Evolutionary conservation across 495 filamentous ascomycete genomes (phyloP).

Genomic region (Hypoxylon lienhwacheense): DNA sequence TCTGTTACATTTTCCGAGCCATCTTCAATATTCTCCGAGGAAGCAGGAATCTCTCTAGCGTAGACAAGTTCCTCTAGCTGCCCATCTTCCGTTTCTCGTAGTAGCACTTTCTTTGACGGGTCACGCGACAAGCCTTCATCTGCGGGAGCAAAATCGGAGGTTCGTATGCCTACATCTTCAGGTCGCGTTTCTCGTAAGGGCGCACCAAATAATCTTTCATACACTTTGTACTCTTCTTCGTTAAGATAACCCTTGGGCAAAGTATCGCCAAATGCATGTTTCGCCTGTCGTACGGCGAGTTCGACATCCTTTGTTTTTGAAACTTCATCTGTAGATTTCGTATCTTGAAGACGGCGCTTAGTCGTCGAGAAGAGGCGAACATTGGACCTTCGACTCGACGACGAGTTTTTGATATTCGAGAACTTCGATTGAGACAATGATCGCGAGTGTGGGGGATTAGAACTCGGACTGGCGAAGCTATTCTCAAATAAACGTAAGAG

Average conservation of each 20-base stretch:
- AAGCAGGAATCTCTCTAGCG: slow-evolving; percentile 23
- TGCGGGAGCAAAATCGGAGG: slow-evolving; percentile 27
- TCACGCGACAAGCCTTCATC: slow-evolving; percentile 29
- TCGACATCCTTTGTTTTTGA: slow-evolving; percentile 52
- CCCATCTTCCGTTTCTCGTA: slow-evolving; percentile 63
- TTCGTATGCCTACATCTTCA: slow-evolving; percentile 59
- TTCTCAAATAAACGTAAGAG: slow-evolving; percentile 50
- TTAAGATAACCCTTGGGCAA: slow-evolving; percentile 74
- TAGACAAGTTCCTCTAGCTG: slow-evolving; percentile 63
- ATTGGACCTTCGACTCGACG: slow-evolving; percentile 20
- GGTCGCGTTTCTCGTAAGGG: slow-evolving; percentile 58
- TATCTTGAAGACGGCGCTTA: slow-evolving; percentile 31
- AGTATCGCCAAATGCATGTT: slow-evolving; percentile 73
- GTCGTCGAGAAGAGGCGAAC: slow-evolving; percentile 47
- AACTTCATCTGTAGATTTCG: slow-evolving; percentile 6
- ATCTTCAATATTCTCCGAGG: too few relatives aligned
- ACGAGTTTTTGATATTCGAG: slow-evolving; percentile 21
- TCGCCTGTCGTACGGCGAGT: slow-evolving; percentile 65
- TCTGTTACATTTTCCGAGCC: slow-evolving; percentile 19
- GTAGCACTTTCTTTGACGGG: slow-evolving; percentile 34
- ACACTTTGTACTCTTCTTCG: slow-evolving; percentile 69
- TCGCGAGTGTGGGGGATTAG: slow-evolving; percentile 18
- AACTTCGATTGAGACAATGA: slow-evolving; percentile 7
- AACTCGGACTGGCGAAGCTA: slow-evolving; percentile 34
- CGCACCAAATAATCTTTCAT: slow-evolving; percentile 78